Evolutionary conservation across 208 protist genomes (phyloP), one percentile per base, ranked within the genome.

Genomic region (Kentomonas sorsogonicus): DNA sequence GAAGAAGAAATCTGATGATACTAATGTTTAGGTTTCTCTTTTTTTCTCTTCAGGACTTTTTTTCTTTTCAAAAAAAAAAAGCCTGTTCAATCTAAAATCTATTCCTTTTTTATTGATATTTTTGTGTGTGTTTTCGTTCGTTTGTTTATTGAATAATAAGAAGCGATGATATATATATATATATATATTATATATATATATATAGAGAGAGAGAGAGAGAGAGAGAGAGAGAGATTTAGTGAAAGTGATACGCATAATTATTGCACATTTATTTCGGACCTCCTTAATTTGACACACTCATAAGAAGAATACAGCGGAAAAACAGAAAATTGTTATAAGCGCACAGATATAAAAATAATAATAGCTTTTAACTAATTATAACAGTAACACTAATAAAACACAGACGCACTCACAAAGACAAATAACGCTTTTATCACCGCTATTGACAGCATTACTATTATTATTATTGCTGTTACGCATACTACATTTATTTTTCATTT

Each of bases 221-320:
- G 9, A 54, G 29, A 41, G 29, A 61, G 39, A 38, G 41, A 44
- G 22, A 48, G 36, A 33, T 41, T 59, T 59, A 54, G 30, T 40
- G 27, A 44, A 25, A 25, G 29, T 62, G 23, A 39, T 31, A 39
- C 41, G 26, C 15, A 43, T 26, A 61, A 39, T 56, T 29, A 44
- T 30, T 46, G 41, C 20, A 29, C 48, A 50, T 44, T 64, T 27
- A 33, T 13, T 54, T 3, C 40, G 2, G 1, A 54, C 23, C 39
- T 39, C 31, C 7, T 54, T 53, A 44, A 43, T 29, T 41, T 45
- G 39, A 9, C 6, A 5, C 5, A 27, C 23, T 15, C 6, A 20
- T 47, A 9, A 47, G 4, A 9, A 47, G 16, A 20, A 15, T 41
- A 41, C 11, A 41, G 16, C 11, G 16, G 16, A 41, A 41, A 41